Evolutionary conservation across 2,329 filamentous ascomycete genomes (phyloP).

Genomic region (Colletotrichum caudatum): DNA sequence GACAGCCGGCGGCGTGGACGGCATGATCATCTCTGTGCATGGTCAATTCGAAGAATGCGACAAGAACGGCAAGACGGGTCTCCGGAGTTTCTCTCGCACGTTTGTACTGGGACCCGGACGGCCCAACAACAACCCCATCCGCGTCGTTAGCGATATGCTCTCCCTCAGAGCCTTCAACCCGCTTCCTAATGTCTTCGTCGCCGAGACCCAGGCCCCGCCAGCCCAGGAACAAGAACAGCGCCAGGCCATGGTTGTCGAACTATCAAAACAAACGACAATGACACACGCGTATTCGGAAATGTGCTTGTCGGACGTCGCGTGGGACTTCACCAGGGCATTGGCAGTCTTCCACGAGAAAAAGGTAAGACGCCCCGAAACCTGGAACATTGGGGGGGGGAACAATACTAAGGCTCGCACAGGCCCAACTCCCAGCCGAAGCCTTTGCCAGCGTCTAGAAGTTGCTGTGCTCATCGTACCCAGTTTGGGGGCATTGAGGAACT

Average conservation of each 20-base stretch:
- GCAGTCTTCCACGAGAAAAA: constrained; percentile 81
- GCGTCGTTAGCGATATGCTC: constrained; percentile 85
- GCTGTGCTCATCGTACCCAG: constrained; percentile 38
- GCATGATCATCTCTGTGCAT: constrained; percentile 82
- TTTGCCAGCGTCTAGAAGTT: constrained; percentile 50
- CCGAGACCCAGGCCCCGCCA: constrained; percentile 43
- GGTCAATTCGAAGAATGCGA: constrained; percentile 86
- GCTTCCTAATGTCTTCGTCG: constrained; percentile 58
- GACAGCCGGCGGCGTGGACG: constrained; percentile 75
- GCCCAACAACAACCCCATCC: constrained; percentile 71
- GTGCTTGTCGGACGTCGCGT: constrained; percentile 83
- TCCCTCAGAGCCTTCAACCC: constrained; percentile 75
- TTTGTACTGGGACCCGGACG: constrained; percentile 83
- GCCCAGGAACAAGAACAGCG: constrained; percentile 60
- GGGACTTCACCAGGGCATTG: constrained; percentile 83
- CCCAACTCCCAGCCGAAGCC: constrained; percentile 62
- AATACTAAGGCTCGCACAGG: constrained; percentile 47
- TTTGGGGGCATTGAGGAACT: constrained; percentile 10
- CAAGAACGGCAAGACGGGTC: constrained; percentile 66
- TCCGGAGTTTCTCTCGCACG: constrained; percentile 84
- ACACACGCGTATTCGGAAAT: constrained; percentile 81
- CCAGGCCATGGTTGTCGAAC: constrained; percentile 78
- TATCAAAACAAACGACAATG: constrained; percentile 84
- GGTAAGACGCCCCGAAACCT: constrained; percentile 59
- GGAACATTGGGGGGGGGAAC: constrained; percentile 6